Evolutionary conservation across 2,329 filamentous ascomycete genomes (phyloP).

Genomic region (Monilinia fructicola): DNA sequence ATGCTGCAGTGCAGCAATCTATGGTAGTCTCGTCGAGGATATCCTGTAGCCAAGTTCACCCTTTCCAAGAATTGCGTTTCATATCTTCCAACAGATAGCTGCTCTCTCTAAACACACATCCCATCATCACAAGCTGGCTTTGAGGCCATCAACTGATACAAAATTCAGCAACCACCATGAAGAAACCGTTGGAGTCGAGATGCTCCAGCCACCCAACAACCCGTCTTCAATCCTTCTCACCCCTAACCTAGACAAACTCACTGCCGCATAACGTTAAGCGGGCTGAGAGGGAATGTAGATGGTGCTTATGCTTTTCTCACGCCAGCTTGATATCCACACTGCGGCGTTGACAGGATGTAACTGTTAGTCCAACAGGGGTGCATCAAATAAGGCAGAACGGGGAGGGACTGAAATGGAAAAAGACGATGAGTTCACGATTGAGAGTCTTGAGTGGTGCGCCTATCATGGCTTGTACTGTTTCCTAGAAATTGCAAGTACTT

Average conservation of each 20-base stretch:
- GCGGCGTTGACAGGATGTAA: not conserved
- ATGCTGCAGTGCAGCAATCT: not conserved
- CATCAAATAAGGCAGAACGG: not conserved
- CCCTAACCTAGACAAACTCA: not conserved
- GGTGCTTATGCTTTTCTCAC: not conserved
- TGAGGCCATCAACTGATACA: not conserved
- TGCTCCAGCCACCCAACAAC: not conserved
- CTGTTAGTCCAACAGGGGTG: constrained; percentile 7
- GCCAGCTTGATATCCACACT: not conserved
- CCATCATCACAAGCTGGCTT: not conserved
- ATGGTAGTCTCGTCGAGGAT: not conserved
- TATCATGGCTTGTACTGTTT: not conserved
- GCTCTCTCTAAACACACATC: not conserved
- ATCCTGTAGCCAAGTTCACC: not conserved
- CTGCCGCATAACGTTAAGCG: not conserved
- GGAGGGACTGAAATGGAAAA: not conserved
- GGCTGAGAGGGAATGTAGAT: not conserved
- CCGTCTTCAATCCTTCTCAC: not conserved
- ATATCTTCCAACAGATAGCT: not conserved
- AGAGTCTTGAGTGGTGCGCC: not conserved
- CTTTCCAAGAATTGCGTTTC: not conserved
- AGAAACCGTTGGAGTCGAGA: constrained; percentile 7
- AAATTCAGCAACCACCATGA: not conserved
- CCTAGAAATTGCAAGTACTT: not conserved
- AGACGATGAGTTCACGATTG: not conserved